A percentile compares a stretch with the other conserved stretches of the same genome.
phyloP scores from a whole-genome alignment of 345 rosid species.

The Eucalyptus lansdowneana region DNA sequence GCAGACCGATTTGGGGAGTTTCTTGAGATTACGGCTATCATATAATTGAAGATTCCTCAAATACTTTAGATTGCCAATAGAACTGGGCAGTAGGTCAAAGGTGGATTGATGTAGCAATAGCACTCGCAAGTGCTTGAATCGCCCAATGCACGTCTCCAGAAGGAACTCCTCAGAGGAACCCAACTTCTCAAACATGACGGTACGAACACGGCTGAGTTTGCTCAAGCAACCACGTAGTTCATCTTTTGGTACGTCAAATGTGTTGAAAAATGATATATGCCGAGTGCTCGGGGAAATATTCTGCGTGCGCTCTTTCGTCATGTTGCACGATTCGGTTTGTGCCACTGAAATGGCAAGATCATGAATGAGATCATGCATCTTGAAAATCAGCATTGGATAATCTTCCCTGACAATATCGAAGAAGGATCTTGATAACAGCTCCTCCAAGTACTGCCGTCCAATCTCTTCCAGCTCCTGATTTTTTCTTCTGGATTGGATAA shows the following conservation, averaged over 20 bases:
- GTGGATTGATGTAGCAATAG: neutral
- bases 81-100: neutral
- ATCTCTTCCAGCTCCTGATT: neutral
- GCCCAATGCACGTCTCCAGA: neutral
- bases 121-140: neutral
- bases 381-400: neutral
- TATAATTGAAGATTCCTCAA: slow-evolving; percentile 1
- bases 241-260: neutral
- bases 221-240: neutral
- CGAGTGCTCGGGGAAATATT: no score
- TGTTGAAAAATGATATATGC: no score
- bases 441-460: neutral
- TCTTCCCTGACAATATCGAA: neutral
- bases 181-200: neutral
- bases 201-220: neutral
- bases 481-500: neutral
- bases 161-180: neutral
- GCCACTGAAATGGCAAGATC: slow-evolving; percentile 4
- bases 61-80: neutral
- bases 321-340: no score
- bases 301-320: no score
- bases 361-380: slow-evolving; percentile 5
- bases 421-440: slow-evolving; percentile 10
- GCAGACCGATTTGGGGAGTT: slow-evolving; percentile 1
- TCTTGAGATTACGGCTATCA: neutral